A percentile compares a stretch with the other conserved stretches of the same genome.
Evolutionary conservation across 2,329 filamentous ascomycete genomes (phyloP).

Genomic region (Cordyceps militaris): DNA sequence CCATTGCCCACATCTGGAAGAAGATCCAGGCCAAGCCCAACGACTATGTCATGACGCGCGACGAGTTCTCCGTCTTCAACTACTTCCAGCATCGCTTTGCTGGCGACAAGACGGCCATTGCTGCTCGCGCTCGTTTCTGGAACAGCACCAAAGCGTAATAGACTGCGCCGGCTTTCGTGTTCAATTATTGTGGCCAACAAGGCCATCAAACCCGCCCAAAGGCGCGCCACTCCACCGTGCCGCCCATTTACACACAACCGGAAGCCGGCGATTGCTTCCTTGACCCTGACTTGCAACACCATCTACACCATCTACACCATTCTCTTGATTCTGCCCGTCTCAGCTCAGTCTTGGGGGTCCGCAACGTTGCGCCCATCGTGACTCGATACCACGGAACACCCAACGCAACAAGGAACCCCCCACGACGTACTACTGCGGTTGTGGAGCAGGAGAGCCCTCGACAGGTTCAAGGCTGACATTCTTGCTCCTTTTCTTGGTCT

Average conservation of each 20-base stretch:
- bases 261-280: not conserved
- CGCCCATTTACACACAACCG: not conserved
- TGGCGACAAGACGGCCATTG: constrained; percentile 41
- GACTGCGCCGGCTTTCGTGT: not conserved
- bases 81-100: constrained; percentile 65
- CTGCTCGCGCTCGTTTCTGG: constrained; percentile 48
- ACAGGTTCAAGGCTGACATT: not conserved
- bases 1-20: constrained; percentile 58
- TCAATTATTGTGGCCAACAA: not conserved
- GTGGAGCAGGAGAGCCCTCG: not conserved
- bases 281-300: not conserved
- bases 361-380: not conserved
- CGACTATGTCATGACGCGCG: constrained; percentile 64
- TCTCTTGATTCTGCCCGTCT: not conserved
- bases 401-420: not conserved
- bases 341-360: not conserved
- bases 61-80: constrained; percentile 84
- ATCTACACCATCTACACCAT: not conserved
- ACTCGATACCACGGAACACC: not conserved
- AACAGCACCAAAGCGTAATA: constrained; percentile 34
- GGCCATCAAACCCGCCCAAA: not conserved
- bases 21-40: constrained; percentile 58
- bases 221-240: not conserved
- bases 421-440: not conserved
- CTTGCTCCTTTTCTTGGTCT: not conserved